phyloP scores from a whole-genome alignment of 169 alveolate genomes.

The Plasmodium sp. region DNA sequence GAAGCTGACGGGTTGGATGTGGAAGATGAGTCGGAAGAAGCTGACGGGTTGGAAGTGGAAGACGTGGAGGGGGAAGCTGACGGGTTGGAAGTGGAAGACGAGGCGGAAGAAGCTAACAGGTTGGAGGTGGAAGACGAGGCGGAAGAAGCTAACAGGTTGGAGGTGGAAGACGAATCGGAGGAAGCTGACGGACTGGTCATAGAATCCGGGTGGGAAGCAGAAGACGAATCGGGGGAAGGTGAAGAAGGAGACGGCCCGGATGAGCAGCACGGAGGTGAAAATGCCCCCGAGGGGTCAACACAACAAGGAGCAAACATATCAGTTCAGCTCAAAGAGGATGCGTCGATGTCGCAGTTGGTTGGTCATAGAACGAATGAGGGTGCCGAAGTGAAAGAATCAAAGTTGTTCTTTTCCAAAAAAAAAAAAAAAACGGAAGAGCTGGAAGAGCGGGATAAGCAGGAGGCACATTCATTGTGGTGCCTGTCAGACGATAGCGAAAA shows the following conservation, averaged over 20 bases:
- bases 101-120: background rate
- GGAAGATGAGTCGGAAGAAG: background rate
- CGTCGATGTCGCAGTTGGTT: background rate
- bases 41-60: background rate
- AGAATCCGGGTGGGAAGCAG: background rate
- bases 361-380: background rate
- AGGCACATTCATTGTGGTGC: background rate
- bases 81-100: constrained; percentile 4
- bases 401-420: background rate
- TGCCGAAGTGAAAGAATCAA: background rate
- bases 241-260: background rate
- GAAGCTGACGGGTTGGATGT: background rate
- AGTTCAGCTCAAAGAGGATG: background rate
- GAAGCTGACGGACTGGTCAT: background rate
- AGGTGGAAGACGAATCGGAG: background rate
- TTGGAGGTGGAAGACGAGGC: background rate
- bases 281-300: background rate
- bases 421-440: background rate
- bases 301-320: background rate
- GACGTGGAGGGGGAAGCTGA: background rate
- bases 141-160: background rate
- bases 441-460: background rate
- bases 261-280: background rate
- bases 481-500: constrained; percentile 55
- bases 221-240: background rate